These are phyloP conservation scores for Wickerhamiella qilinensis DNA, from an alignment of 805 yeast species.

Conservation along the genomic window DNA sequence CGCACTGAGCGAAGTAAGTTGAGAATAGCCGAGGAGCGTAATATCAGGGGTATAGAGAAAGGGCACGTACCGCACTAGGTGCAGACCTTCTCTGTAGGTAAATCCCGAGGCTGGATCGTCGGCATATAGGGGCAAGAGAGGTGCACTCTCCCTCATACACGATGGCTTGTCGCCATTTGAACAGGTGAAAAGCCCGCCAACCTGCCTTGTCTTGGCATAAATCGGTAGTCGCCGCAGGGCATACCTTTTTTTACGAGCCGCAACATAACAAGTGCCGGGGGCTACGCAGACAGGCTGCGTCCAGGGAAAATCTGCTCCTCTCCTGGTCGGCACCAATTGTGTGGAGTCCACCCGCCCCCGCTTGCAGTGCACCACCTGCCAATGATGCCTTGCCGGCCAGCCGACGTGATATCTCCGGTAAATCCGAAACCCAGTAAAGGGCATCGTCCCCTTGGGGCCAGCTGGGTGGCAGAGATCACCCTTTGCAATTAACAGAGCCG, in stretches of 20 bases:
- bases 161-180: constrained; percentile 2
- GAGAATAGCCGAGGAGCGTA: constrained; percentile 21
- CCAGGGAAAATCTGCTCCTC: constrained; percentile 11
- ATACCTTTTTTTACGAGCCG: constrained; percentile 42
- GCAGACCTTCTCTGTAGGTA: constrained; percentile 8
- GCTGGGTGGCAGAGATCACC: too few relatives aligned
- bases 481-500: too few relatives aligned
- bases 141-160: constrained; percentile 22
- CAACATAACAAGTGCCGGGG: constrained; percentile 32
- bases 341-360: constrained; percentile 24
- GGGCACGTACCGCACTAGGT: constrained; percentile 35
- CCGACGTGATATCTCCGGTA: constrained; percentile 32
- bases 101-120: constrained; percentile 38
- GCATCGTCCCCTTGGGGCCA: constrained; percentile 5
- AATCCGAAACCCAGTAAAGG: constrained; percentile 42
- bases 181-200: constrained; percentile 50
- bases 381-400: constrained; percentile 27
- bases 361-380: constrained; percentile 35
- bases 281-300: constrained; percentile 6
- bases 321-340: constrained; percentile 8
- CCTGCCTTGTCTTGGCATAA: constrained; percentile 39
- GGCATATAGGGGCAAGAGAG: constrained; percentile 43
- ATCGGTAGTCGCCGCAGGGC: constrained; percentile 29
- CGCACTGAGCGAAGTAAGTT: constrained; percentile 1
- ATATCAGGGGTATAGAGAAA: constrained; percentile 36